phyloP scores from a whole-genome alignment of 371 early-diverging fungal genomes.

The Lichtheimia ornata region DNA sequence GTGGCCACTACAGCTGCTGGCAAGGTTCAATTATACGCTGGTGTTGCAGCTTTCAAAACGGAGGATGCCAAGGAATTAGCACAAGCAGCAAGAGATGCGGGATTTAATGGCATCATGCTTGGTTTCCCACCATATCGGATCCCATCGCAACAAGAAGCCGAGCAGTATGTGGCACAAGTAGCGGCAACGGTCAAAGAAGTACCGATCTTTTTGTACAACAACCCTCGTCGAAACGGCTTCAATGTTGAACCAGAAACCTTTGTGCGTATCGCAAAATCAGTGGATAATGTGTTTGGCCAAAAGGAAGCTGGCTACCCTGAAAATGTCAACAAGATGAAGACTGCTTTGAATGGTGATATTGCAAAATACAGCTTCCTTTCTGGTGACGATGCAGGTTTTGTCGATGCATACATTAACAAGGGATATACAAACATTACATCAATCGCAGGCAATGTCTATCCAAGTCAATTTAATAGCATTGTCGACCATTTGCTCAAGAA shows the following conservation, averaged over 20 bases:
- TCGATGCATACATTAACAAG: constrained; percentile 11
- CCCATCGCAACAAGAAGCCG: constrained; percentile 23
- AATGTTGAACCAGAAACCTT: constrained; percentile 24
- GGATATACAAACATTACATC: constrained; percentile 30
- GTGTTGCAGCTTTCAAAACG: constrained; percentile 36
- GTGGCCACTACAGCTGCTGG: constrained; percentile 11
- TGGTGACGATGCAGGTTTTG: constrained; percentile 15
- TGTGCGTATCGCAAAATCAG: constrained; percentile 11
- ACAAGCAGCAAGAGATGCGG: constrained; percentile 16
- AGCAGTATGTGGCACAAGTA: constrained; percentile 20
- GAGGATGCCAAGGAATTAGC: constrained; percentile 30
- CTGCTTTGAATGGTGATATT: not conserved
- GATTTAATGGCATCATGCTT: constrained; percentile 31
- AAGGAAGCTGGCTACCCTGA: constrained; percentile 26
- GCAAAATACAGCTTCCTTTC: constrained; percentile 18
- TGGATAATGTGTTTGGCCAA: constrained; percentile 19
- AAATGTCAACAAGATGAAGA: constrained; percentile 24
- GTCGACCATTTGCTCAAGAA: constrained; percentile 11
- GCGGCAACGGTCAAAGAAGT: constrained; percentile 15
- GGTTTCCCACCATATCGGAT: constrained; percentile 37
- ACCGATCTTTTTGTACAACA: constrained; percentile 34
- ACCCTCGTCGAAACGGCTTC: constrained; percentile 26
- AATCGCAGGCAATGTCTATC: constrained; percentile 26
- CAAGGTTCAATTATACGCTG: constrained; percentile 24
- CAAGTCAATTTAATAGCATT: constrained; percentile 12